Conservation (phyloP, 441 rosid species). For the Codiaeum variegatum region DNA sequence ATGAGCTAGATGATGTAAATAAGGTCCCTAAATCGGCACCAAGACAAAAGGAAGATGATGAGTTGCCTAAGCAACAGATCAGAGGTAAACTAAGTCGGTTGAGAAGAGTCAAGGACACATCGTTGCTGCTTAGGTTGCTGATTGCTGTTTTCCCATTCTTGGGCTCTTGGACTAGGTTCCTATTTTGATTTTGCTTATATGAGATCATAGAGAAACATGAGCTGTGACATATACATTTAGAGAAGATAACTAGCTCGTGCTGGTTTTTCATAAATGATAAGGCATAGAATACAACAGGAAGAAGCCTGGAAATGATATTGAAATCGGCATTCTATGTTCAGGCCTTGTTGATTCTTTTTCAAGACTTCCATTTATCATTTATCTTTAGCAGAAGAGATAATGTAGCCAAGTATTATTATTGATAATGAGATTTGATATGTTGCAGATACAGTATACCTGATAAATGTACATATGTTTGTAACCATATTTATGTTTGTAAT, state of each 20-base stretch:
- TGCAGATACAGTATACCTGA: too few species aligned
- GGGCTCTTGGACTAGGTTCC: conserved; percentile 58
- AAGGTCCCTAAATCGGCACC: conserved; percentile 17
- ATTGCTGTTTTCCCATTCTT: conserved; percentile 72
- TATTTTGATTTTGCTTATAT: conserved; percentile 34
- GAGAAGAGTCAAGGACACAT: conserved; percentile 62
- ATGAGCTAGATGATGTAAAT: conserved; percentile 50
- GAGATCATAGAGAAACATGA: background rate
- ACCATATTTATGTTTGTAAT: too few species aligned
- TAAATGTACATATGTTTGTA: too few species aligned
- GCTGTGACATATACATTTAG: background rate
- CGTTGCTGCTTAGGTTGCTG: conserved; percentile 54
- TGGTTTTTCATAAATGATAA: background rate
- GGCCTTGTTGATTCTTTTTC: background rate
- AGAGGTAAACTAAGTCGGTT: conserved; percentile 38
- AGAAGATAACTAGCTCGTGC: background rate
- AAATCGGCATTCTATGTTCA: background rate
- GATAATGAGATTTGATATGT: too few species aligned
- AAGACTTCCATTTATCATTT: background rate
- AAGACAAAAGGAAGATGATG: conserved; percentile 23
- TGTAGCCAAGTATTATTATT: too few species aligned
- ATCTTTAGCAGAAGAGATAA: background rate
- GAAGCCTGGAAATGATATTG: background rate
- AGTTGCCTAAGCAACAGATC: conserved; percentile 24
- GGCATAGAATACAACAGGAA: background rate